phyloP scores from a whole-genome alignment of 75 land plant genomes.

The Pinus albicaulis region DNA sequence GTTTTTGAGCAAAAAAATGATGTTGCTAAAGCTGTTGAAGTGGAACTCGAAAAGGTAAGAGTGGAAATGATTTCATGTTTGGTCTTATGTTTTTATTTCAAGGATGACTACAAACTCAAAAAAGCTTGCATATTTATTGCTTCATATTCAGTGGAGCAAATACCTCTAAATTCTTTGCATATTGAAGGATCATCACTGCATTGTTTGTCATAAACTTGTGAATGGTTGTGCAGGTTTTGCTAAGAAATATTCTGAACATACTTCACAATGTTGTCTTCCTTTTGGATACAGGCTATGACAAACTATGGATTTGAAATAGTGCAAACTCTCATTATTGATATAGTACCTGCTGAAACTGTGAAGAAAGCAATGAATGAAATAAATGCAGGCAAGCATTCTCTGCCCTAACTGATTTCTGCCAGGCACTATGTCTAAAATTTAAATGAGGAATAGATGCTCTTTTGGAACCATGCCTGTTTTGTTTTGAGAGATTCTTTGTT shows the following conservation, averaged over 20 bases:
- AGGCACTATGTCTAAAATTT: too few species aligned
- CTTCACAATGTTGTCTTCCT: too few species aligned
- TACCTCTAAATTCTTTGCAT: neutral
- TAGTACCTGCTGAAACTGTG: constrained; percentile 85
- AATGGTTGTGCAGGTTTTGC: too few species aligned
- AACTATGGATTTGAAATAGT: constrained; percentile 92
- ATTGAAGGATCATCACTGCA: neutral
- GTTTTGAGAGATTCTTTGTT: too few species aligned
- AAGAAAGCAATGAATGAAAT: constrained; percentile 97
- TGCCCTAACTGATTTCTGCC: too few species aligned
- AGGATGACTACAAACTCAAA: neutral
- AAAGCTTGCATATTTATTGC: neutral
- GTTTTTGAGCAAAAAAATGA: constrained; percentile 72
- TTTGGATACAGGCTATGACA: constrained; percentile 72
- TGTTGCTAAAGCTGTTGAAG: constrained; percentile 52
- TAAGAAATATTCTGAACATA: too few species aligned
- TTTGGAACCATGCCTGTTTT: too few species aligned
- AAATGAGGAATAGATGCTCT: too few species aligned
- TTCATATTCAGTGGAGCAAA: neutral
- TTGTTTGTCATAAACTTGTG: neutral
- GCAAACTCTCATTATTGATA: constrained; percentile 92
- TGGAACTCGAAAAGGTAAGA: constrained; percentile 55
- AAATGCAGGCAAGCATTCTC: constrained; percentile 73
- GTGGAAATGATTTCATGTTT: too few species aligned
- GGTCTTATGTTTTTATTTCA: neutral